Conservation (phyloP, 495 filamentous ascomycete genomes). For the Extremus antarcticus region DNA sequence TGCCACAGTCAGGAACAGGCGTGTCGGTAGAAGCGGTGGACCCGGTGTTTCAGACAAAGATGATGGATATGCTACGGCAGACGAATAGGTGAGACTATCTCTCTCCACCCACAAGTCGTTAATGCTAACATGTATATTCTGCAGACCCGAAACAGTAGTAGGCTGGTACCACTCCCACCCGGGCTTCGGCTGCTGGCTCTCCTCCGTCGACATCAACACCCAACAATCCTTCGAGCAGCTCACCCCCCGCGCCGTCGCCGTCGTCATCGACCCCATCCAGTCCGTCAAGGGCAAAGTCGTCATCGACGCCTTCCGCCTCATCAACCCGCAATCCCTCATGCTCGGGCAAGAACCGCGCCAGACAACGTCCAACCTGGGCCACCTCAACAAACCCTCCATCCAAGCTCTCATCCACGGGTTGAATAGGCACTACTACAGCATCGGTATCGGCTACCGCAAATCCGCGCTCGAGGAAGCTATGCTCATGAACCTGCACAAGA, state of each 20-base stretch:
- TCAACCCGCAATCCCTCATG: conserved; percentile 97
- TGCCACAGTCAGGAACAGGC: conserved; percentile 98
- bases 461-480: conserved; percentile 97
- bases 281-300: conserved; percentile 99
- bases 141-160: conserved; percentile 87
- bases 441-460: conserved; percentile 95
- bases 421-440: conserved; percentile 98
- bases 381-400: conserved; percentile 97
- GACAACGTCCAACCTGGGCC: conserved; percentile 93
- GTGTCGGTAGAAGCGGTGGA: conserved; percentile 98
- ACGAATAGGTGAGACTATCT: conserved; percentile 66
- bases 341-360: conserved; percentile 97
- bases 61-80: conserved; percentile 99
- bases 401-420: conserved; percentile 98
- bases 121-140: too few species aligned
- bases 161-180: conserved; percentile 99
- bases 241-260: conserved; percentile 87
- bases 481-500: conserved; percentile 99
- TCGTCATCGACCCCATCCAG: conserved; percentile 97
- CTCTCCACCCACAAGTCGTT: too few species aligned
- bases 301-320: conserved; percentile 96
- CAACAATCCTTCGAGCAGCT: conserved; percentile 99
- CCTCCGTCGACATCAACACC: conserved; percentile 97
- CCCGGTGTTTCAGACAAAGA: conserved; percentile 96
- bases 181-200: conserved; percentile 98